Base-by-base conservation (phyloP, 257 asterid species). In the Verbascum thapsus region DNA sequence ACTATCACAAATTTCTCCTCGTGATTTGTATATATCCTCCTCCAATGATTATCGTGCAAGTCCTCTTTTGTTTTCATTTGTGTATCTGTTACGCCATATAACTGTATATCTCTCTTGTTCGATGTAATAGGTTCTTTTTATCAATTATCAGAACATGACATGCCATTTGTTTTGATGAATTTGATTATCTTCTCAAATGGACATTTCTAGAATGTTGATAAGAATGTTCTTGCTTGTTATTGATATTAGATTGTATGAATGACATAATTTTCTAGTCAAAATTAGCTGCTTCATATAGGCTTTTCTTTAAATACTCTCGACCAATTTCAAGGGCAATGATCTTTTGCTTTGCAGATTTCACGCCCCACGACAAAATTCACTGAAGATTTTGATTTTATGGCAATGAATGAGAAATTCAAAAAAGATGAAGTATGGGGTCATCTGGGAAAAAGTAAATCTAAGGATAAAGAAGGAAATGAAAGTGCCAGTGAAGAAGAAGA, bases 351-450 rank as follows among this genome's bases (percentile, higher is more conserved):
- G 69, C 82, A 94, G 99, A 63, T 50, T 68, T 55, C 91, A 44
- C 87, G 88, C 16, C 83, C 88, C 3, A 68, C 80, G 57, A 79
- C 92, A 34, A 85, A 76, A 67, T 94, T 94, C 67, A 80, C 94
- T 3, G 99, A 94, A 81, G 99, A 94, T 60, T 94, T 94, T 69
- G 97, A 94, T 74, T 94, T 94, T 60, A 87, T 22, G 77, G 97
- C 97, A 19, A 94, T 94, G 97, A 94, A 94, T 74, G 99, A 94
- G 68, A 94, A 90, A 72, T 94, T 94, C 79, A 90, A 94, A 0
- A 94, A 94, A 69, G 97, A 94, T n/a, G 97, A 94, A 77, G 97
- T 90, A 0, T 94, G 99, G 99, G 99, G 99, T 40, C 90, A 85
- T 83, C 74, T 94, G 35, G 97, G 99, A 12, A 94, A 84, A 78